Percentiles rank a stretch among this genome's conserved stretches.
These are phyloP conservation scores for Suillus cothurnatus DNA, from an alignment of 768 basidiomycete genomes.

Conservation along the genomic window DNA sequence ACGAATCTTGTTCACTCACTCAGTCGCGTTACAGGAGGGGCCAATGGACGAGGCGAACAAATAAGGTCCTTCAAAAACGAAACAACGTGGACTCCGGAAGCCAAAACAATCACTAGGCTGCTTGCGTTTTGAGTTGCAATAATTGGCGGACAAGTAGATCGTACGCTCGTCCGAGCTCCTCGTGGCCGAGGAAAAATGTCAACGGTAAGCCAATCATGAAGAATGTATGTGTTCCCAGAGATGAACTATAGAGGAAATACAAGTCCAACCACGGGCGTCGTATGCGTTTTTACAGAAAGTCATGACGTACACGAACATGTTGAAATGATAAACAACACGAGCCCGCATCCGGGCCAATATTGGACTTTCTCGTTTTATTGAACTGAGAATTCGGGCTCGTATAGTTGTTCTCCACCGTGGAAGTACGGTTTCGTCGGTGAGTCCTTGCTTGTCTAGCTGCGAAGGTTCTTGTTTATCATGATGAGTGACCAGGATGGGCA, in stretches of 20 bases:
- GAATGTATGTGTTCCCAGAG: constrained; percentile 85
- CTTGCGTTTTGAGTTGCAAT: constrained; percentile 14
- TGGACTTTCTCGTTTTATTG: constrained; percentile 59
- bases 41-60: constrained; percentile 88
- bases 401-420: constrained; percentile 67
- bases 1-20: constrained; percentile 49
- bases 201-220: constrained; percentile 90
- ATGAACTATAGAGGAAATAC: constrained; percentile 84
- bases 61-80: constrained; percentile 89
- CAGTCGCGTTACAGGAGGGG: constrained; percentile 88
- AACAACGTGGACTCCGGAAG: constrained; percentile 82
- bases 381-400: constrained; percentile 53
- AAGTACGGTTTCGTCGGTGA: constrained; percentile 47
- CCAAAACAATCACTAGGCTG: constrained; percentile 71
- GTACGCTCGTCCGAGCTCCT: constrained; percentile 71
- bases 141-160: constrained; percentile 9
- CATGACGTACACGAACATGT: constrained; percentile 11
- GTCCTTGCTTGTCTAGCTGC: neutral
- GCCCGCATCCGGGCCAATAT: constrained; percentile 73
- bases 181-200: constrained; percentile 87
- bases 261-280: constrained; percentile 70
- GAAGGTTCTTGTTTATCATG: neutral
- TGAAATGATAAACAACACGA: constrained; percentile 13
- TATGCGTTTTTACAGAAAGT: constrained; percentile 44
- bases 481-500: neutral